phyloP scores from a whole-genome alignment of 345 rosid genomes.

The Eucalyptus viminalis region DNA sequence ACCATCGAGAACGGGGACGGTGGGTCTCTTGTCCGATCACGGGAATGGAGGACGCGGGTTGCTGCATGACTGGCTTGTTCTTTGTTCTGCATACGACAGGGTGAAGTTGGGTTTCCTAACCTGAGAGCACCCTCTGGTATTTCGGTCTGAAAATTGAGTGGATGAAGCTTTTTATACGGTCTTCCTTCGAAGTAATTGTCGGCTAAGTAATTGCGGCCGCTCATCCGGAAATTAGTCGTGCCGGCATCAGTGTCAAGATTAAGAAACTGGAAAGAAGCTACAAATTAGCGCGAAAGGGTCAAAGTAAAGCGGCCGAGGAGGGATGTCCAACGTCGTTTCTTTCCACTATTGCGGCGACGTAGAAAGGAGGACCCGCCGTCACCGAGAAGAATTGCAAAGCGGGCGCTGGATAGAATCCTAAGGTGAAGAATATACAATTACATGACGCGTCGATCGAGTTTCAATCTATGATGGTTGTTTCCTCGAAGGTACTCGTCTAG shows the following conservation, averaged over 20 bases:
- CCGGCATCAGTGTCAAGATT: fast-evolving
- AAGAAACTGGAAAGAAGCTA: no score
- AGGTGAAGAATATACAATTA: no score
- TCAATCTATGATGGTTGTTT: not conserved
- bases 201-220: not conserved
- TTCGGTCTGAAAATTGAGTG: not conserved
- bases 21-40: not conserved
- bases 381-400: not conserved
- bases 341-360: no score
- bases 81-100: not conserved
- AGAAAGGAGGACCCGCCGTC: not conserved
- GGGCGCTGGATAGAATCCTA: not conserved
- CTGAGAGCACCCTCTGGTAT: not conserved
- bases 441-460: not conserved
- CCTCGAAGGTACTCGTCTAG: not conserved
- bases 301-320: no score
- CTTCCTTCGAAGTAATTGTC: no score
- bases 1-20: not conserved
- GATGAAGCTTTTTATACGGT: not conserved
- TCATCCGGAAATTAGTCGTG: no score
- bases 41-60: not conserved
- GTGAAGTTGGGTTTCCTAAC: not conserved
- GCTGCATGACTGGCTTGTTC: not conserved
- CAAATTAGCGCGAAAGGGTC: no score
- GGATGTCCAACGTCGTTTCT: no score